phyloP scores from a whole-genome alignment of 1,284 basidiomycete species.

The Laetiporus sulphureus region DNA sequence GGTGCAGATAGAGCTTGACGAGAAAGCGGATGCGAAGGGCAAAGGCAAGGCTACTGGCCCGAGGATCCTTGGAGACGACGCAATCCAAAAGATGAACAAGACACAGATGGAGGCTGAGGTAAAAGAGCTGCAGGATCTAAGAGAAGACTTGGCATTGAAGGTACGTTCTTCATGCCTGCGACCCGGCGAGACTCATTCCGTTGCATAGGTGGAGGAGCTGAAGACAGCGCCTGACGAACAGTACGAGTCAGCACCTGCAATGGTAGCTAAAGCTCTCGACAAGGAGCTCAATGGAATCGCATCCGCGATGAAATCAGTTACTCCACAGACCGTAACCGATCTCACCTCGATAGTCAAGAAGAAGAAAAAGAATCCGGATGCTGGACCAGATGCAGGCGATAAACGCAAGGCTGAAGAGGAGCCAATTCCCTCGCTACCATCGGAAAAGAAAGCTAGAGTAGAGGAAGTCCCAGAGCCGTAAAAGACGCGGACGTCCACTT shows the following conservation, averaged over 20 bases:
- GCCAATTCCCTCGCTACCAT: slow-evolving; percentile 31
- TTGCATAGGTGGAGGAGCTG: slow-evolving; percentile 73
- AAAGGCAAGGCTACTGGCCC: slow-evolving; percentile 54
- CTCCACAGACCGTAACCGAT: slow-evolving; percentile 49
- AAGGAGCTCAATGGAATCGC: slow-evolving; percentile 48
- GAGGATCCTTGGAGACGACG: slow-evolving; percentile 41
- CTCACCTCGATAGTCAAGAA: slow-evolving; percentile 79
- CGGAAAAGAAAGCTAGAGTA: slow-evolving; percentile 63
- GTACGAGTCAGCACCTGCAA: slow-evolving; percentile 48
- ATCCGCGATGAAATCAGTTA: slow-evolving; percentile 17
- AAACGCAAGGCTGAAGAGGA: slow-evolving; percentile 72
- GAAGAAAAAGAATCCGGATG: slow-evolving; percentile 63
- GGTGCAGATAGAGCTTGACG: slow-evolving; percentile 17
- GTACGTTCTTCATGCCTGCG: no score
- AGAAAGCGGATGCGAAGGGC: slow-evolving; percentile 46
- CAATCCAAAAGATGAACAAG: slow-evolving; percentile 54
- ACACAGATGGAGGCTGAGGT: slow-evolving; percentile 69
- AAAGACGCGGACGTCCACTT: no score
- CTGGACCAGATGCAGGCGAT: slow-evolving; percentile 27
- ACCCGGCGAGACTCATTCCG: no score
- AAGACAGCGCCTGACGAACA: slow-evolving; percentile 68
- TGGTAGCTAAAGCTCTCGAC: slow-evolving; percentile 66
- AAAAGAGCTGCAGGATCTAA: slow-evolving; percentile 70
- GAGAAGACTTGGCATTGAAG: slow-evolving; percentile 78
- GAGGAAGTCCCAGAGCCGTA: slow-evolving; percentile 28